Base-by-base conservation (phyloP, 2,329 filamentous ascomycete genomes). In the Cladophialophora bantiana region DNA sequence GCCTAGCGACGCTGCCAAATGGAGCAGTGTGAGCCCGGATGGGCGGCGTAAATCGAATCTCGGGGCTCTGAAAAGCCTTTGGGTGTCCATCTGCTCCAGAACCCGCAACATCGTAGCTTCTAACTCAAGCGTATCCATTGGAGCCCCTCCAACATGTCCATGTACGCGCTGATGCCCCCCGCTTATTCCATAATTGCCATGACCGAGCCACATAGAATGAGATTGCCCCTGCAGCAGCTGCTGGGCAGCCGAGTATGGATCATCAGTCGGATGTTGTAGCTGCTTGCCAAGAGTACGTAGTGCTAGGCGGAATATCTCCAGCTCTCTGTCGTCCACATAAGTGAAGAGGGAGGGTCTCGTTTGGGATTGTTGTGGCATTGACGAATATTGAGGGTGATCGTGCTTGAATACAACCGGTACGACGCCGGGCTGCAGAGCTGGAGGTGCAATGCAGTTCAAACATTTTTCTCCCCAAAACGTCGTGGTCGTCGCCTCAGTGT, bases 381-480 rank as follows among this genome's bases (percentile, higher is more conserved):
- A 79, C 45, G 80, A 80, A 67, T 83, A 83, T 5, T 81, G 82
- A 38, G 83, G 81, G 69, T 81, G 79, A 63, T 83, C 78, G 70
- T 86, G 84, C 72, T 86, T 88, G 73, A 94, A 88, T 0, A 89
- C 88, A 35, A 95, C 90, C 3, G 86, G 83, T 0, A 96, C 92
- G 53, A 85, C 81, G 4, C 91, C 91, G 0, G 89, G 83, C 34
- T 86, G 83, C 5, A 87, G 78, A 12, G 89, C 88, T 3, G 92
- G 91, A 4, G 92, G 92, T 9, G 93, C 82, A 54, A 94, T 82
- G 73, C 91, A 94, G 61, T 94, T 90, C 20, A 96, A 81, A n/a
- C 90, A 90, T 66, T 89, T 89, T 69, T 91, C 87, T 53, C 91
- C 90, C 90, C 91, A 94, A 75, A 87, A 95, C 0, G 90, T 92